phyloP scores from a whole-genome alignment of 2,329 filamentous ascomycete species.

The Talaromyces sp. region DNA sequence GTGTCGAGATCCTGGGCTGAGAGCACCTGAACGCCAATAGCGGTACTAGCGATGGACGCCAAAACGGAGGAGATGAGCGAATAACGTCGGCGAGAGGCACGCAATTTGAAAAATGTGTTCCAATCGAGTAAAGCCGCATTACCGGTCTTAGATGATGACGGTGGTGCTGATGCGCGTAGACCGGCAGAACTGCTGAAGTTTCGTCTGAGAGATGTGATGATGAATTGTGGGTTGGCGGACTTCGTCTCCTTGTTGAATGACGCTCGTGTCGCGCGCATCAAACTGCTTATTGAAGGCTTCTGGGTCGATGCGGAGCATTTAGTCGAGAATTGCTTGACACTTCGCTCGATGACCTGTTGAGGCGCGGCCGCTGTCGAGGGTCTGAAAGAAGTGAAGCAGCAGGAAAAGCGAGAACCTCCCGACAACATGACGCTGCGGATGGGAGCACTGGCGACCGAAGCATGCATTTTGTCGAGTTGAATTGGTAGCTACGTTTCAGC shows the following conservation, averaged over 20 bases:
- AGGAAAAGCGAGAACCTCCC: slow-evolving; percentile 21
- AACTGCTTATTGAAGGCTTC: neutral
- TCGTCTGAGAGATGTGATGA: slow-evolving; percentile 12
- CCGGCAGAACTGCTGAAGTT: slow-evolving; percentile 8
- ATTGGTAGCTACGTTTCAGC: neutral
- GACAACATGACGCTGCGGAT: slow-evolving; percentile 32
- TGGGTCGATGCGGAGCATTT: slow-evolving; percentile 15
- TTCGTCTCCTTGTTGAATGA: neutral
- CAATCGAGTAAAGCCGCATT: slow-evolving; percentile 60
- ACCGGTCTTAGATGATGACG: slow-evolving; percentile 27
- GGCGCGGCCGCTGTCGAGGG: slow-evolving; percentile 10
- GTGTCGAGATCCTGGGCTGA: slow-evolving; percentile 67
- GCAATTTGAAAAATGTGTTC: slow-evolving; percentile 89
- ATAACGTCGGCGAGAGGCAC: slow-evolving; percentile 77
- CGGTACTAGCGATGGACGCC: slow-evolving; percentile 60
- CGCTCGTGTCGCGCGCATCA: neutral
- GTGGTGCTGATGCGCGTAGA: neutral
- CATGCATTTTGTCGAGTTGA: slow-evolving; percentile 24
- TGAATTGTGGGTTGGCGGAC: slow-evolving; percentile 5
- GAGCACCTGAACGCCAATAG: slow-evolving; percentile 52
- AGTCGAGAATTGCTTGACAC: slow-evolving; percentile 12
- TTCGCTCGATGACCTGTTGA: slow-evolving; percentile 10
- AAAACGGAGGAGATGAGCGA: slow-evolving; percentile 73
- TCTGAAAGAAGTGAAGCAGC: slow-evolving; percentile 25
- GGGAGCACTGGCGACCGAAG: slow-evolving; percentile 29